Evolutionary conservation across 768 basidiomycete genomes (phyloP).

Genomic region (Mycena amicta): DNA sequence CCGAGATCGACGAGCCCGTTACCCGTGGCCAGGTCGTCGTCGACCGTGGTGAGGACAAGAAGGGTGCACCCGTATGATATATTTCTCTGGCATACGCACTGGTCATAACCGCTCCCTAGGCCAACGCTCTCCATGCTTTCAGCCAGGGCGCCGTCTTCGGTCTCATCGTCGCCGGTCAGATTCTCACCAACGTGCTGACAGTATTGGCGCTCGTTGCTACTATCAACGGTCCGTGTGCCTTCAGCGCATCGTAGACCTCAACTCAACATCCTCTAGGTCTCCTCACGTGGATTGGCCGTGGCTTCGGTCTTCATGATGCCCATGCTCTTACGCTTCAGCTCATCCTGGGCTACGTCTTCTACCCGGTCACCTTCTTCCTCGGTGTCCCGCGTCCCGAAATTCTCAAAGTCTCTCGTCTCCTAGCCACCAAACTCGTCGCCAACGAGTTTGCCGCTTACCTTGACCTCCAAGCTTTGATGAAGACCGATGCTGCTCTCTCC

Average conservation of each 20-base stretch:
- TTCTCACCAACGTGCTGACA: constrained; percentile 83
- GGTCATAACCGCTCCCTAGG: constrained; percentile 32
- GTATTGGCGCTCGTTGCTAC: constrained; percentile 78
- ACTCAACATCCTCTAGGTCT: constrained; percentile 38
- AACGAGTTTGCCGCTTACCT: constrained; percentile 86
- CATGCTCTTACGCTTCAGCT: constrained; percentile 80
- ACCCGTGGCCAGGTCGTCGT: constrained; percentile 81
- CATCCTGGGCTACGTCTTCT: constrained; percentile 84
- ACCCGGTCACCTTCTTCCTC: constrained; percentile 81
- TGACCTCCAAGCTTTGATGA: constrained; percentile 54
- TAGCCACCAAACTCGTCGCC: constrained; percentile 85
- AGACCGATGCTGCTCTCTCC: constrained; percentile 55
- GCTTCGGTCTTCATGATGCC: constrained; percentile 65
- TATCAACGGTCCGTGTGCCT: constrained; percentile 60
- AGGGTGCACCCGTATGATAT: constrained; percentile 51
- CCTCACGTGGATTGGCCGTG: constrained; percentile 86
- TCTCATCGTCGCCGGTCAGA: constrained; percentile 83
- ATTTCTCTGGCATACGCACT: background rate
- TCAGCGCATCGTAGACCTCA: no score
- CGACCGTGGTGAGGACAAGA: constrained; percentile 70
- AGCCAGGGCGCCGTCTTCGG: constrained; percentile 84
- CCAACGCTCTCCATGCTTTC: constrained; percentile 89
- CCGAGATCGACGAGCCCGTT: constrained; percentile 83
- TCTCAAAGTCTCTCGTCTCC: constrained; percentile 73
- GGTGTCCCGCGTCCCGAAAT: constrained; percentile 85